Conservation (phyloP, 768 basidiomycete genomes). For the Daedalea quercina region DNA sequence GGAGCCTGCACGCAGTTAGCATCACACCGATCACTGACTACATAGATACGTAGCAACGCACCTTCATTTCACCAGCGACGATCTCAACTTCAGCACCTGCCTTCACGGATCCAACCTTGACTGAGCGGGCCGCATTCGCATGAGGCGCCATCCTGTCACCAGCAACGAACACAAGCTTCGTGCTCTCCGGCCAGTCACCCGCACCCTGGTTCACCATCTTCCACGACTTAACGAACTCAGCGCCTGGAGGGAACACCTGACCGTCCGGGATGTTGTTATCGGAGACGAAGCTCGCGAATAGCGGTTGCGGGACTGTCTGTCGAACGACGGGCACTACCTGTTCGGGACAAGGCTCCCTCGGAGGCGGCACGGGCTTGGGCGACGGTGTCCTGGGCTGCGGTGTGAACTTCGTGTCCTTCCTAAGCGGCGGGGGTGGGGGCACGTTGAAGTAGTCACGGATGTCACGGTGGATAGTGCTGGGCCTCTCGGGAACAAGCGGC, state of each 20-base stretch:
- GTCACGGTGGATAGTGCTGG: neutral
- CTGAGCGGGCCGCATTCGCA: constrained; percentile 20
- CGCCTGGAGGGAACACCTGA: constrained; percentile 73
- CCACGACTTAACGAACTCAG: constrained; percentile 85
- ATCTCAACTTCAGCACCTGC: constrained; percentile 56
- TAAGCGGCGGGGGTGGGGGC: neutral
- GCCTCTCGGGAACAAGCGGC: constrained; percentile 9
- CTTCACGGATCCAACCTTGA: constrained; percentile 49
- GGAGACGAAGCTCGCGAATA: constrained; percentile 52
- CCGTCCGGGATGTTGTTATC: constrained; percentile 73
- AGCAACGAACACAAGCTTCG: constrained; percentile 63
- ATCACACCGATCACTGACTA: neutral
- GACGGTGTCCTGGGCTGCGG: too few species aligned
- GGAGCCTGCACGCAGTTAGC: constrained; percentile 48
- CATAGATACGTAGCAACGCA: constrained; percentile 18
- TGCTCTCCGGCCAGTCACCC: constrained; percentile 59
- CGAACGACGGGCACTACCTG: neutral
- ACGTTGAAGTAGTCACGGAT: neutral
- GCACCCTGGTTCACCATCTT: constrained; percentile 60
- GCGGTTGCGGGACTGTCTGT: constrained; percentile 8
- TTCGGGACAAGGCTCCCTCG: neutral
- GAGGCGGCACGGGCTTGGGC: too few species aligned
- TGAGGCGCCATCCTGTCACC: constrained; percentile 53
- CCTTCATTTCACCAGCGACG: constrained; percentile 72
- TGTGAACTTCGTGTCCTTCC: neutral